These are phyloP conservation scores for Curvularia sp. DNA, from an alignment of 2,329 filamentous ascomycete species.

Conservation along the genomic window DNA sequence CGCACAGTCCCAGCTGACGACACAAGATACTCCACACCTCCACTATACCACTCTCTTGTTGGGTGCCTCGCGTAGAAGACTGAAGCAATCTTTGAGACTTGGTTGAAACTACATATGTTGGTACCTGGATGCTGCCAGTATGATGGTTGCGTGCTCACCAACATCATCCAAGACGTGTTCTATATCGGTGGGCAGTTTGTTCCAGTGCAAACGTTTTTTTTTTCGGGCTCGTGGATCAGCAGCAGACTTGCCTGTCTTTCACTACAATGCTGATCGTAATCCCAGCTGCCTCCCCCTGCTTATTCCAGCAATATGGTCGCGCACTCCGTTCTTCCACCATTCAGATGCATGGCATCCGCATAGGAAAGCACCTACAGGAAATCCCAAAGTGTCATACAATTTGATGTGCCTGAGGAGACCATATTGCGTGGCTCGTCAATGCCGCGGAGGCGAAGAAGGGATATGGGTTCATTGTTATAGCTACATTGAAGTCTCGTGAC, in stretches of 20 bases:
- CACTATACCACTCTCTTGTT: neutral
- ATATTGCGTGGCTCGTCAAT: neutral
- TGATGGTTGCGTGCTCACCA: neutral
- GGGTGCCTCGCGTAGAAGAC: neutral
- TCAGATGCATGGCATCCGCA: neutral
- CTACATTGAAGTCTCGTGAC: neutral
- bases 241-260: neutral
- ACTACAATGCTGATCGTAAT: slow-evolving; percentile 5
- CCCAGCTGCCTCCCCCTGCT: neutral
- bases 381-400: neutral
- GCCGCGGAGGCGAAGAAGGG: neutral
- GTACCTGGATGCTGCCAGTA: neutral
- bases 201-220: neutral
- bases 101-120: neutral
- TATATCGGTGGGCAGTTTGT: neutral
- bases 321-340: slow-evolving; percentile 4
- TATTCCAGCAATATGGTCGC: neutral
- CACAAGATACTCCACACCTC: slow-evolving; percentile 3
- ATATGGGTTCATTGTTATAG: neutral
- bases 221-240: neutral
- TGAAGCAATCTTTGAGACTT: neutral
- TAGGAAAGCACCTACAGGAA: neutral
- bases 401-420: neutral
- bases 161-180: neutral
- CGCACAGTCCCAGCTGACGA: slow-evolving; percentile 11